A percentile compares a stretch with the other conserved stretches of the same genome.
Conservation (phyloP, 2,329 filamentous ascomycete genomes). For the Colletotrichum falcatum region DNA sequence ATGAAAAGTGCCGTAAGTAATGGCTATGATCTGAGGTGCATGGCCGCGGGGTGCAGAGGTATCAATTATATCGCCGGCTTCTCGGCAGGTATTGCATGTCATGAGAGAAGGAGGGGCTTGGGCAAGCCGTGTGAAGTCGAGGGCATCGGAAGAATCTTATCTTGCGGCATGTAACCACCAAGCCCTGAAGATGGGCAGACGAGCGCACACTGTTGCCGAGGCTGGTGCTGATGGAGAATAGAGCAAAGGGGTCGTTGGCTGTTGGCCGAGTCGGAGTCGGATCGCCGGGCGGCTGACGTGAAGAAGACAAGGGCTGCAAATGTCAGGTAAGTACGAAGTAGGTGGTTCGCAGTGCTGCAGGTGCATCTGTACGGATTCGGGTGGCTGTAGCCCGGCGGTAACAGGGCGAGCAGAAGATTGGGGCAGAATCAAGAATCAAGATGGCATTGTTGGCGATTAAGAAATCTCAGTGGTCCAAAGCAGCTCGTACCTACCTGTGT, state of each 20-base stretch:
- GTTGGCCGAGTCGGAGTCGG: not conserved
- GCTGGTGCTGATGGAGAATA: conserved; percentile 1
- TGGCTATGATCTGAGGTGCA: not conserved
- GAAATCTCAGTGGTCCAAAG: conserved; percentile 1
- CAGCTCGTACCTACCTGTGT: too few relatives aligned
- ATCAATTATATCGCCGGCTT: conserved; percentile 17
- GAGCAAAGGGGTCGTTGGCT: not conserved
- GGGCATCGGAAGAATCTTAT: conserved; percentile 17
- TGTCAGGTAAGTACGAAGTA: not conserved
- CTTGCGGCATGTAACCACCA: conserved; percentile 7
- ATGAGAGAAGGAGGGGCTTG: not conserved
- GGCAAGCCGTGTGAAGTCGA: conserved; percentile 10
- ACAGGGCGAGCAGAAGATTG: not conserved
- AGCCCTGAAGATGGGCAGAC: conserved; percentile 9
- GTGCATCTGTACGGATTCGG: not conserved
- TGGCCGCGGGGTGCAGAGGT: conserved; percentile 18
- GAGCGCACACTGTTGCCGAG: conserved; percentile 5
- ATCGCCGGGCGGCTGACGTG: not conserved
- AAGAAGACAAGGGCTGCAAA: not conserved
- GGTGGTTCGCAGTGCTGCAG: not conserved
- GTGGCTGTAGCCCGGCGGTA: not conserved
- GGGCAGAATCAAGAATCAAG: conserved; percentile 9
- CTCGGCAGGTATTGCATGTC: conserved; percentile 20
- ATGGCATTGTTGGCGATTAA: not conserved
- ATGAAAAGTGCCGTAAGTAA: not conserved